These are phyloP conservation scores for Penicillium sp. DNA, from an alignment of 2,329 filamentous ascomycete species.

Conservation along the genomic window DNA sequence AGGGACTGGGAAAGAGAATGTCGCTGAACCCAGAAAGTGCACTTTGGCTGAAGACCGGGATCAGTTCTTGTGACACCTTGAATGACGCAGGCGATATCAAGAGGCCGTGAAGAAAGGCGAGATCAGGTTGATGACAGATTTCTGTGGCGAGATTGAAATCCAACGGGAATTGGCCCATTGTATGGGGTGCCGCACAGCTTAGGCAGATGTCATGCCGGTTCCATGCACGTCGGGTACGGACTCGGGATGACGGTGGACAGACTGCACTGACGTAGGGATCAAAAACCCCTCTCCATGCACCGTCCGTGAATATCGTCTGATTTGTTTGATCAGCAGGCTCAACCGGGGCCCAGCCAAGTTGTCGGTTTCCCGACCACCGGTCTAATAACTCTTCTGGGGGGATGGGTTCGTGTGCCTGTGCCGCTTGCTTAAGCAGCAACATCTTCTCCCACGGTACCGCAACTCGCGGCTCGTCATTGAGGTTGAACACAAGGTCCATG, in stretches of 20 bases:
- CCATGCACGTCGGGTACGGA: constrained; percentile 66
- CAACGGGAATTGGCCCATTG: constrained; percentile 68
- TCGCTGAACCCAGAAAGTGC: constrained; percentile 76
- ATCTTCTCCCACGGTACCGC: constrained; percentile 58
- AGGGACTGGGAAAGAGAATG: constrained; percentile 72
- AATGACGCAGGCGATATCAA: constrained; percentile 69
- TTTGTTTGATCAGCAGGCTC: constrained; percentile 42
- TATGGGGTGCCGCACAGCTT: constrained; percentile 68
- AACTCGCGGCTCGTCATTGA: constrained; percentile 66
- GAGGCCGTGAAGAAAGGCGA: constrained; percentile 75
- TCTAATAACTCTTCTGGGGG: constrained; percentile 32
- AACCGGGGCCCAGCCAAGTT: constrained; percentile 46
- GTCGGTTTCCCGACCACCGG: constrained; percentile 47
- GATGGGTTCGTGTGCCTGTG: constrained; percentile 27
- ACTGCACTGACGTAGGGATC: constrained; percentile 55
- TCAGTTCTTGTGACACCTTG: constrained; percentile 67
- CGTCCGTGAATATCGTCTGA: constrained; percentile 48
- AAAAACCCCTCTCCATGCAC: constrained; percentile 49
- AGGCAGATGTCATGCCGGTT: constrained; percentile 69
- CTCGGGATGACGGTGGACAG: constrained; percentile 68
- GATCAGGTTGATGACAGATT: constrained; percentile 77
- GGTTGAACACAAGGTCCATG: constrained; percentile 68
- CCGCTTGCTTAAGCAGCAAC: constrained; percentile 43
- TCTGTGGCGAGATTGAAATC: constrained; percentile 71
- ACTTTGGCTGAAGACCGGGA: constrained; percentile 77